These are phyloP conservation scores for Metschnikowia proteae DNA, from an alignment of 805 yeast species.

Conservation along the genomic window DNA sequence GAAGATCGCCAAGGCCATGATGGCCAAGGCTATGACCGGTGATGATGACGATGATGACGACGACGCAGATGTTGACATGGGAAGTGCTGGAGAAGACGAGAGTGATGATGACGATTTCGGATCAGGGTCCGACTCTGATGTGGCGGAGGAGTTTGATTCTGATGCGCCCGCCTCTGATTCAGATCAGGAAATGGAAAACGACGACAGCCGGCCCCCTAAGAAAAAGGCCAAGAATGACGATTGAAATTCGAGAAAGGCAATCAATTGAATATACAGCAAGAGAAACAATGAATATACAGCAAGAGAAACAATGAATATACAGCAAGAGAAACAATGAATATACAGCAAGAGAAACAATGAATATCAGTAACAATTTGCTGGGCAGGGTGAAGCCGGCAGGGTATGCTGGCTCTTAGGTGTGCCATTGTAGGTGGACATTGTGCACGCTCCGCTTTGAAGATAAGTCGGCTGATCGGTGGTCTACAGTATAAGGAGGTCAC, in stretches of 20 bases:
- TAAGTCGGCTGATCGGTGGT: background rate
- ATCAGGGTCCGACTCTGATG: slow-evolving; percentile 58
- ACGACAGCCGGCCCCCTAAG: slow-evolving; percentile 30
- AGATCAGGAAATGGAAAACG: slow-evolving; percentile 21
- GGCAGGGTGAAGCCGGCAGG: too few species aligned
- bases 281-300: too few species aligned
- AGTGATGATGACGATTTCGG: slow-evolving; percentile 86
- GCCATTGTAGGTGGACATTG: background rate
- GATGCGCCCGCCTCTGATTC: slow-evolving; percentile 44
- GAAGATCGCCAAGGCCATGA: slow-evolving; percentile 76
- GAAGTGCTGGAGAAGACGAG: slow-evolving; percentile 80
- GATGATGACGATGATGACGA: slow-evolving; percentile 52
- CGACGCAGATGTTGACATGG: slow-evolving; percentile 44
- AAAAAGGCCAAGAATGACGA: slow-evolving; percentile 25
- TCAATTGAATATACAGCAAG: background rate
- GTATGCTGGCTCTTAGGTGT: too few species aligned
- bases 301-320: background rate
- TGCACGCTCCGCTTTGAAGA: background rate
- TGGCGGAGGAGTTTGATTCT: slow-evolving; percentile 82
- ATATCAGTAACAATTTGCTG: background rate
- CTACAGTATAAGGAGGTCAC: background rate
- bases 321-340: too few species aligned
- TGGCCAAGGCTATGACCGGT: slow-evolving; percentile 70
- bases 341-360: background rate
- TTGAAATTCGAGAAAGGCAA: background rate